Evolutionary conservation across 495 filamentous ascomycete genomes (phyloP).

Genomic region (Corynascus novoguineensis): DNA sequence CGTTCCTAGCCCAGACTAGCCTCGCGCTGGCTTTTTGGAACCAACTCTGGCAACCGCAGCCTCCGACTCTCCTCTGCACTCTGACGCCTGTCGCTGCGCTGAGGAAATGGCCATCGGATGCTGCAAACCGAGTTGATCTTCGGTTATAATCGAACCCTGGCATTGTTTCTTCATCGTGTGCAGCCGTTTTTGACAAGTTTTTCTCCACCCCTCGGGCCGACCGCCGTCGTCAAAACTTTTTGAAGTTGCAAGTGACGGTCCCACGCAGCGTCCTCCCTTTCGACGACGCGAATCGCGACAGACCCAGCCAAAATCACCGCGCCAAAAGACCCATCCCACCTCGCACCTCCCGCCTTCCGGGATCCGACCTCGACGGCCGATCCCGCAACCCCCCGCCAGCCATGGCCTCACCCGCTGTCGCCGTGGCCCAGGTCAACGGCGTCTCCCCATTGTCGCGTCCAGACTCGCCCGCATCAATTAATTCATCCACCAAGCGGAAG

Average conservation of each 20-base stretch:
- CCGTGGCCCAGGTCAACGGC: slow-evolving; percentile 38
- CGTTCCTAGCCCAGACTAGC: slow-evolving; percentile 5
- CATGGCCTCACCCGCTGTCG: slow-evolving; percentile 43
- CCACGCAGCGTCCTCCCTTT: slow-evolving; percentile 22
- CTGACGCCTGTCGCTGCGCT: slow-evolving; percentile 8
- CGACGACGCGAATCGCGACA: slow-evolving; percentile 40
- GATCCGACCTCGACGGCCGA: slow-evolving; percentile 12
- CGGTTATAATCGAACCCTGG: slow-evolving; percentile 8
- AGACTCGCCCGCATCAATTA: slow-evolving; percentile 36
- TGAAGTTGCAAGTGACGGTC: slow-evolving; percentile 21
- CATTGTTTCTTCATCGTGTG: slow-evolving; percentile 13
- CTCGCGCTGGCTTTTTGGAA: slow-evolving; percentile 19
- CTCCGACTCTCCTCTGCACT: slow-evolving; percentile 16
- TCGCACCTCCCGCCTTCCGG: slow-evolving; percentile 14
- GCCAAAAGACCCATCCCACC: slow-evolving; percentile 16
- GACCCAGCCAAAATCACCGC: slow-evolving; percentile 24
- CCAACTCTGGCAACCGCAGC: slow-evolving; percentile 20
- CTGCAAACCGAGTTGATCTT: slow-evolving; percentile 9
- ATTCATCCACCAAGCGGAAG: slow-evolving; percentile 50
- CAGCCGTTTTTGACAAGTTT: slow-evolving; percentile 25
- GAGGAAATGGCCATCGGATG: slow-evolving; percentile 19
- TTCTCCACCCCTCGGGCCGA: slow-evolving; percentile 13
- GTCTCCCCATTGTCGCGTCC: slow-evolving; percentile 34
- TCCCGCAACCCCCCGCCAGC: slow-evolving; percentile 14
- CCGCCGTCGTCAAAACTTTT: slow-evolving; percentile 27